phyloP scores from a whole-genome alignment of 176 grass and related monocot genomes.

The Hordeum vulgare region MorexV3_pseudomolecules_assembly NC_058520.1:18825450-18825949 shows the following conservation, averaged over 20 bases:
- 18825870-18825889: conserved; percentile 43
- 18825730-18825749: conserved; percentile 14
- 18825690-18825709: conserved; percentile 21
- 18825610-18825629: conserved; percentile 11
- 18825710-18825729: conserved; percentile 25
- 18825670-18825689: conserved; percentile 20
- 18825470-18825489: conserved; percentile 13
- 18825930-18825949: not conserved
- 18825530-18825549: not conserved
- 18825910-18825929: conserved; percentile 30
- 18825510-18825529: not conserved
- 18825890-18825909: conserved; percentile 38
- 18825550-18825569: not conserved
- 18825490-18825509: conserved; percentile 33
- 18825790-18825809: conserved; percentile 28
- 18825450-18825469: conserved; percentile 20
- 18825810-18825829: conserved; percentile 15
- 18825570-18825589: too few relatives aligned
- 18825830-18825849: conserved; percentile 19
- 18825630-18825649: conserved; percentile 2
- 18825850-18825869: conserved; percentile 36
- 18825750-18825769: conserved; percentile 18
- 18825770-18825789: not conserved
- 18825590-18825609: not conserved
- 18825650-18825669: conserved; percentile 19